Conservation (phyloP, 306 rosid genomes). For the Quercus mongolica region DNA sequence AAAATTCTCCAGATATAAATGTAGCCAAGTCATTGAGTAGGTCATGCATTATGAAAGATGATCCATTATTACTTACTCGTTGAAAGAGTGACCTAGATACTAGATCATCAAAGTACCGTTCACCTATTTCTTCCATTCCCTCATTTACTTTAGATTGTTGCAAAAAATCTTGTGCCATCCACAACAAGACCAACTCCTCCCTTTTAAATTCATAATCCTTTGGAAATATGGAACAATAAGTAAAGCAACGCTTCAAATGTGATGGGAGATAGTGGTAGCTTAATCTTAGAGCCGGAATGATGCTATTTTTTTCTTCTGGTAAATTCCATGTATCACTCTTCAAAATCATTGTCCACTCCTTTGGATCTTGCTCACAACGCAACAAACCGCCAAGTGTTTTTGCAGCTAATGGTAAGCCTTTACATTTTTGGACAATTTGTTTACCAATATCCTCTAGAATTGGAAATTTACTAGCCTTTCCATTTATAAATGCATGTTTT, state of each 20-base stretch:
- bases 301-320: no score
- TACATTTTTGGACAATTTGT: no score
- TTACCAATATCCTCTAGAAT: no score
- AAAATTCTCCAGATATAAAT: no score
- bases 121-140: slow-evolving; percentile 1
- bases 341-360: background rate
- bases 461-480: no score
- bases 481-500: no score
- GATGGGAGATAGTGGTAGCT: slow-evolving; percentile 6
- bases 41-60: slow-evolving; percentile 24
- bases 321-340: no score
- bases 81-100: slow-evolving; percentile 29
- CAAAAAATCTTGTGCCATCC: no score
- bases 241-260: slow-evolving; percentile 6
- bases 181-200: no score
- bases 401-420: no score
- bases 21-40: slow-evolving; percentile 37
- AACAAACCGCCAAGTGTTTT: no score
- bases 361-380: background rate
- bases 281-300: background rate
- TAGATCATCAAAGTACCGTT: slow-evolving; percentile 26
- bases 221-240: slow-evolving; percentile 24
- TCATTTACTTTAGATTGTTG: no score
- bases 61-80: background rate
- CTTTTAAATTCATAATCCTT: slow-evolving; percentile 11